These are phyloP conservation scores for Tolypocladium endophyticum DNA, from an alignment of 2,329 filamentous ascomycete species.

Conservation along the genomic window DNA sequence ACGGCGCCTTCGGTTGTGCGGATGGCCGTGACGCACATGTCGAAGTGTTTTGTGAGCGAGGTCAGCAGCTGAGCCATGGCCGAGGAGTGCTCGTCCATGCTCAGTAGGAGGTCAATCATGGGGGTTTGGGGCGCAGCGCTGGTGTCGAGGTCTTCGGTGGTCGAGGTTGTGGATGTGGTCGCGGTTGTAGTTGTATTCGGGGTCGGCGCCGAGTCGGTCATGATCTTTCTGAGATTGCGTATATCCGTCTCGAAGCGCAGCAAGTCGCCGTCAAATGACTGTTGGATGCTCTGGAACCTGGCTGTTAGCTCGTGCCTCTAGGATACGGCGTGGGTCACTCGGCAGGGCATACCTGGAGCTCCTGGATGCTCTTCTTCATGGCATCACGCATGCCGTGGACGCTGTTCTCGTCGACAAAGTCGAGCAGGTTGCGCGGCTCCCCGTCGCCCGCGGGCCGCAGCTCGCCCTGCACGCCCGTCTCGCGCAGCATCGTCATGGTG, in stretches of 20 bases:
- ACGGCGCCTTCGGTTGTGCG: constrained; percentile 79
- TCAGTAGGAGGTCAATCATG: constrained; percentile 44
- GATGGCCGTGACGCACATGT: constrained; percentile 84
- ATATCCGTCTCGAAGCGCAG: constrained; percentile 67
- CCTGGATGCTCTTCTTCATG: constrained; percentile 60
- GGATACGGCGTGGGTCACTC: background rate
- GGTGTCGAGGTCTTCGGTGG: constrained; percentile 21
- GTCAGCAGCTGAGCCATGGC: constrained; percentile 74
- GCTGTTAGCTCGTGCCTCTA: background rate
- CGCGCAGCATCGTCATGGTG: constrained; percentile 55
- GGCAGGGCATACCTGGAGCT: constrained; percentile 44
- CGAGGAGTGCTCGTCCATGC: constrained; percentile 63
- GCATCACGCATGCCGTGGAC: constrained; percentile 56
- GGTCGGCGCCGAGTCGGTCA: constrained; percentile 26
- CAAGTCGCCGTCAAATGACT: constrained; percentile 67
- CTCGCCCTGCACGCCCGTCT: constrained; percentile 52
- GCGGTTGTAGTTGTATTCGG: background rate
- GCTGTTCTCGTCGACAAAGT: constrained; percentile 66
- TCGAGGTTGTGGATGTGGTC: background rate
- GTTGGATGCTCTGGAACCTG: constrained; percentile 43
- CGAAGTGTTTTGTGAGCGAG: constrained; percentile 78
- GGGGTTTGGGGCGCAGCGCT: constrained; percentile 16
- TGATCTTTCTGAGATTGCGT: constrained; percentile 48
- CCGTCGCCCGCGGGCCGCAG: constrained; percentile 48
- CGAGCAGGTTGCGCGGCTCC: constrained; percentile 52